Percentiles rank a stretch among this genome's conserved stretches.
phyloP scores from a whole-genome alignment of 768 basidiomycete genomes.

The Hydnum rufescens region DNA sequence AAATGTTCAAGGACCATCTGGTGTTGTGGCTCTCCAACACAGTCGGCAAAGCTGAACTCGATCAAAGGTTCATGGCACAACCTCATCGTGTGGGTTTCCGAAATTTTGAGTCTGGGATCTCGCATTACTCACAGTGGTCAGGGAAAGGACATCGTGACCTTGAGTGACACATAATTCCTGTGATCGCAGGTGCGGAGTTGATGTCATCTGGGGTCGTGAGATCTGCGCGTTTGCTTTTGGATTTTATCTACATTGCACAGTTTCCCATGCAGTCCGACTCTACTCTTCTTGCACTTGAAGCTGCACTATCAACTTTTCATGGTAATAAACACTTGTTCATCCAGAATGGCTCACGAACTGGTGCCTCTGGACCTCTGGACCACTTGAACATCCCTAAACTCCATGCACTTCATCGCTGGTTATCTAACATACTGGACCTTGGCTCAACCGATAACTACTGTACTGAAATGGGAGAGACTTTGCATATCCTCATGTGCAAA shows the following conservation, averaged over 20 bases:
- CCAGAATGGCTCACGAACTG: not conserved
- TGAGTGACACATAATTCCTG: conserved; percentile 19
- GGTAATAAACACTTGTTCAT: conserved; percentile 2
- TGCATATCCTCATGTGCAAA: conserved; percentile 19
- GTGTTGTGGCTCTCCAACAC: conserved; percentile 18
- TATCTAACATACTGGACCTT: conserved; percentile 13
- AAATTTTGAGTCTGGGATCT: conserved; percentile 3
- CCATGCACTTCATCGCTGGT: conserved; percentile 18
- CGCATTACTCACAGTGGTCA: conserved; percentile 1
- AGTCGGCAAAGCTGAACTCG: conserved; percentile 9
- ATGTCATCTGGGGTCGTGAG: not conserved
- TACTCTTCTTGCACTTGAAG: conserved; percentile 17
- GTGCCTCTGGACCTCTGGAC: not conserved
- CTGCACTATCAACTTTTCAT: conserved; percentile 2
- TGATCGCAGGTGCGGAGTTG: conserved; percentile 16
- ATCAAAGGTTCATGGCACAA: conserved; percentile 11
- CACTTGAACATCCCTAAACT: conserved; percentile 24
- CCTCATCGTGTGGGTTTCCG: conserved; percentile 8
- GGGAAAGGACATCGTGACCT: conserved; percentile 12
- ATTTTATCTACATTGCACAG: conserved; percentile 19
- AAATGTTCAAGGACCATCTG: conserved; percentile 23
- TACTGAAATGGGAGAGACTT: conserved; percentile 20
- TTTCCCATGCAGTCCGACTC: conserved; percentile 21
- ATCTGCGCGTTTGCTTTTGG: conserved; percentile 17
- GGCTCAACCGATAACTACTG: conserved; percentile 21